phyloP scores from a whole-genome alignment of 352 stramenopile genomes.

The Lagenidium sp. region DNA sequence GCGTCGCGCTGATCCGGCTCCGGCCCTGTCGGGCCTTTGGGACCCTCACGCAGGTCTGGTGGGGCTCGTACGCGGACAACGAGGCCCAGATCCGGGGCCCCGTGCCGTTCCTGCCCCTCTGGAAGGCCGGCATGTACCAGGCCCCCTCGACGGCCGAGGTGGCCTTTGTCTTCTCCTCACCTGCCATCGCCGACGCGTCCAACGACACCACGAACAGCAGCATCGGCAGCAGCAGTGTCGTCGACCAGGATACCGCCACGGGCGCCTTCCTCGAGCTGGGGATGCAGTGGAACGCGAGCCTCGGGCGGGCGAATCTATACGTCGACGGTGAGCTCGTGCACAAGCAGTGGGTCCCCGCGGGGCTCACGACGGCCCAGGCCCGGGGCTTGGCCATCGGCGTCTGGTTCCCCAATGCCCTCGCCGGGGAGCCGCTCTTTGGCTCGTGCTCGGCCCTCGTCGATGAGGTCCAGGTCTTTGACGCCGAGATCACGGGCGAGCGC shows the following conservation, averaged over 20 bases:
- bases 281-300: constrained; percentile 57
- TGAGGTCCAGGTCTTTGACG: constrained; percentile 42
- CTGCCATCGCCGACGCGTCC: constrained; percentile 2
- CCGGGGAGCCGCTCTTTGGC: constrained; percentile 41
- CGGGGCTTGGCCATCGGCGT: constrained; percentile 39
- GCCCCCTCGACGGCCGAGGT: constrained; percentile 26
- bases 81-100: constrained; percentile 11
- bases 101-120: constrained; percentile 44
- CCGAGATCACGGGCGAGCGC: constrained; percentile 36
- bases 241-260: neutral
- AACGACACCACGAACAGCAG: neutral
- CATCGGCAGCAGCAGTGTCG: neutral
- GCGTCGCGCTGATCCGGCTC: constrained; percentile 36
- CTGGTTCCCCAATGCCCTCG: constrained; percentile 61
- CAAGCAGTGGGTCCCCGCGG: constrained; percentile 17
- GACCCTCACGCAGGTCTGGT: constrained; percentile 55
- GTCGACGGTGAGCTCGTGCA: constrained; percentile 38
- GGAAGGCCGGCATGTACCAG: constrained; percentile 50
- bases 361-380: constrained; percentile 1
- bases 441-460: constrained; percentile 40
- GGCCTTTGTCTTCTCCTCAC: constrained; percentile 19
- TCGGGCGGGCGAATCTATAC: constrained; percentile 51
- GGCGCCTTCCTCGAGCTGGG: constrained; percentile 29
- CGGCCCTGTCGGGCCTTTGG: constrained; percentile 44
- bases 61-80: constrained; percentile 27